Evolutionary conservation across 371 early-diverging fungal species (phyloP).

Genomic region (Dipsacomyces acuminosporus): DNA sequence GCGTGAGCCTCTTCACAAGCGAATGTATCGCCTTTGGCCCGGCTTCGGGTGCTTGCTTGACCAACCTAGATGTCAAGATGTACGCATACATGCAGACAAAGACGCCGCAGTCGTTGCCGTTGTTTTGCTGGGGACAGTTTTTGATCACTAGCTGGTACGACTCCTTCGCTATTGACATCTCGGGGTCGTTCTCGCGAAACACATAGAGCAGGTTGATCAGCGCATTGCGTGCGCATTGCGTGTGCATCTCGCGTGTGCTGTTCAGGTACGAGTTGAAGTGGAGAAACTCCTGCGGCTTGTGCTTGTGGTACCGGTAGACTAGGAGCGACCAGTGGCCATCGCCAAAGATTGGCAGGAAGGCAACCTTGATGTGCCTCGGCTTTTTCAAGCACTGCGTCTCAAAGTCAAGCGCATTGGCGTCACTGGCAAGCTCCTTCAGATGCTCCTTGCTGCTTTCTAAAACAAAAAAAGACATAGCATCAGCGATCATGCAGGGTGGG

Average conservation of each 20-base stretch:
- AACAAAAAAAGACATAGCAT: neutral
- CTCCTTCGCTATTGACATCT: slow-evolving; percentile 36
- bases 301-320: slow-evolving; percentile 26
- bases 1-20: slow-evolving; percentile 1
- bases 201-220: slow-evolving; percentile 39
- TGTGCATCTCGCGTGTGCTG: slow-evolving; percentile 40
- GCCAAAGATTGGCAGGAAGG: slow-evolving; percentile 41
- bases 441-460: slow-evolving; percentile 19
- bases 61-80: slow-evolving; percentile 20
- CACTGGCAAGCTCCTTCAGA: slow-evolving; percentile 26
- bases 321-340: slow-evolving; percentile 44
- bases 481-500: too few relatives aligned
- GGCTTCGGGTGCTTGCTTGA: slow-evolving; percentile 6
- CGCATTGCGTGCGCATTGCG: slow-evolving; percentile 38
- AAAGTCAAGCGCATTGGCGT: slow-evolving; percentile 34
- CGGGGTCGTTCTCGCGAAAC: slow-evolving; percentile 34
- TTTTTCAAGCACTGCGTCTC: slow-evolving; percentile 29
- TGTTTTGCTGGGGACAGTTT: slow-evolving; percentile 40
- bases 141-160: slow-evolving; percentile 41
- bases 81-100: slow-evolving; percentile 44
- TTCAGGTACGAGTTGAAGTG: slow-evolving; percentile 43
- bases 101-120: slow-evolving; percentile 42
- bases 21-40: slow-evolving; percentile 10
- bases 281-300: slow-evolving; percentile 33
- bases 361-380: slow-evolving; percentile 25